phyloP scores from a whole-genome alignment of 495 filamentous ascomycete species.

The Immersiella caudata region DNA sequence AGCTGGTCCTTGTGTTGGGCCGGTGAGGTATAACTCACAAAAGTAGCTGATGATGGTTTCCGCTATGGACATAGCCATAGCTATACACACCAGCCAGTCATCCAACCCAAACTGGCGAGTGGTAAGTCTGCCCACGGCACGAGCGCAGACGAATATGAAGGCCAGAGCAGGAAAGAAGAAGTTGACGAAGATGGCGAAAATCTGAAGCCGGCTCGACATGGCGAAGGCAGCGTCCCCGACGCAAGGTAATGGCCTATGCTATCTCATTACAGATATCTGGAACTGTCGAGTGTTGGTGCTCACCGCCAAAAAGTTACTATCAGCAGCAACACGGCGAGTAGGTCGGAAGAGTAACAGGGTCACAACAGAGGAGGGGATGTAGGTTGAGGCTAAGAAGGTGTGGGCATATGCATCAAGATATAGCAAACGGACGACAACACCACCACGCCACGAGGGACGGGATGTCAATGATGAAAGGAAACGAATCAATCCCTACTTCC shows the following conservation, averaged over 20 bases:
- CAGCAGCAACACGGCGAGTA: not conserved
- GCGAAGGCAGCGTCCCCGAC: slow-evolving; percentile 35
- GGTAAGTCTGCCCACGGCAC: slow-evolving; percentile 46
- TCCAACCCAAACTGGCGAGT: slow-evolving; percentile 45
- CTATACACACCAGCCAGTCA: slow-evolving; percentile 48
- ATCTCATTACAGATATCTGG: slow-evolving; percentile 33
- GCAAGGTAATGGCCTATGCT: slow-evolving; percentile 24
- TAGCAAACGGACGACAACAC: slow-evolving; percentile 23
- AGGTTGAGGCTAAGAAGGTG: slow-evolving; percentile 19
- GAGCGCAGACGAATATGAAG: slow-evolving; percentile 45
- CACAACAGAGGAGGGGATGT: slow-evolving; percentile 18
- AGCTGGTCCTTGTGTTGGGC: not conserved
- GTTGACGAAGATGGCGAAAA: slow-evolving; percentile 48
- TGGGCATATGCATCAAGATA: slow-evolving; percentile 35
- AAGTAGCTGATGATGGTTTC: slow-evolving; percentile 50
- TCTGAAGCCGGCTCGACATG: slow-evolving; percentile 41
- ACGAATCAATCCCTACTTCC: slow-evolving; percentile 22
- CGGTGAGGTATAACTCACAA: slow-evolving; percentile 33
- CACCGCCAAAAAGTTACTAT: slow-evolving; percentile 26
- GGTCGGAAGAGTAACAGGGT: slow-evolving; percentile 7
- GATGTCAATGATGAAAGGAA: slow-evolving; percentile 18
- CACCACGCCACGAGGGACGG: slow-evolving; percentile 20
- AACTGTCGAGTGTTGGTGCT: slow-evolving; percentile 23
- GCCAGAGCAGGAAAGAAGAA: slow-evolving; percentile 52
- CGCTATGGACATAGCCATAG: slow-evolving; percentile 49